Base-by-base conservation (phyloP, 805 yeast species). In the Myxozyma neotropica region DNA sequence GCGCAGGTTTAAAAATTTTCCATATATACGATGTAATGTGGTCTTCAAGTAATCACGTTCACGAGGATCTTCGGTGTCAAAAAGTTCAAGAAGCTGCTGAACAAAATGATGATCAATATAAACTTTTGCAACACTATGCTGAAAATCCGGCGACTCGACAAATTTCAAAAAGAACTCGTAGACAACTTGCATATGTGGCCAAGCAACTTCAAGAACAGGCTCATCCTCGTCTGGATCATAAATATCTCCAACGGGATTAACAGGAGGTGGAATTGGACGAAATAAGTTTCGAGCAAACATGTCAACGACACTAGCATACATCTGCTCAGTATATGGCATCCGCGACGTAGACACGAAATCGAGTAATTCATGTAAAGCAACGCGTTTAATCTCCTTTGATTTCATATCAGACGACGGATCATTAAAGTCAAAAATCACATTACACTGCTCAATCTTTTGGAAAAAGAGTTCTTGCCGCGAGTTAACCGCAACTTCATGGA, bases 181-280 rank as follows among this genome's bases (percentile, higher is more conserved):
- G 33, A 92, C 96, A 44, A 91, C 82, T 74, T 90, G 96, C 98
- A 94, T 94, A 73, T 94, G 99, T 12, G 98, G 96, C 99, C 99
- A 94, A 8, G 97, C 92, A 64, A 93, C 83, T 73, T 94, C 98
- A 68, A 85, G 84, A 39, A 94, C 96, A 2, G 98, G 98, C 75
- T 94, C 99, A 77, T 94, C 99, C 75, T 94, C 99, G 75, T 94
- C 99, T 0, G 99, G 99, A 70, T 94, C 99, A 74, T 83, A 94
- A 40, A 93, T 83, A 66, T 94, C 99, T 39, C 99, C 99, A 47
- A 92, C 82, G 4, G 98, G 98, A 72, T 94, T 94, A 38, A 92
- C 96, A 0, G 98, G 97, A 0, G 99, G 99, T 2, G 99, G 98
- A 50, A 94, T 90, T 33, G 98, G 96, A 70, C 99, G 83, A 74